Evolutionary conservation across 257 asterid genomes (phyloP).

Genomic region (Paraleonurus japonicus): DNA sequence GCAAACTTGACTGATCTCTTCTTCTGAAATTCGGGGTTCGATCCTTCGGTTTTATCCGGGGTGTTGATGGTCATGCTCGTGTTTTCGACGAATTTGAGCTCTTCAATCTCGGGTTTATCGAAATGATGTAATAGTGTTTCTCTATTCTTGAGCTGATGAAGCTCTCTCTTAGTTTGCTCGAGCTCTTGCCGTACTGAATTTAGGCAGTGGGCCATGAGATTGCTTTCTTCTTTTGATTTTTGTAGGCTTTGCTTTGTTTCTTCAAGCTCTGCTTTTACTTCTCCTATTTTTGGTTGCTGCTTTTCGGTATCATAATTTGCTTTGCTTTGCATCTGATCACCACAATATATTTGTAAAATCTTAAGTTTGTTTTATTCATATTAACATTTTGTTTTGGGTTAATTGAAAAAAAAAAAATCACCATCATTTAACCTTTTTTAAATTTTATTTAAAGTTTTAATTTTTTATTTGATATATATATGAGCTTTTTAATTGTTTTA

Average conservation of each 20-base stretch:
- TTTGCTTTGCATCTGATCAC: conserved; percentile 41
- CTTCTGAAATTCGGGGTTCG: conserved; percentile 33
- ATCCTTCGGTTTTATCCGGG: conserved; percentile 6
- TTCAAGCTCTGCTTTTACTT: conserved; percentile 44
- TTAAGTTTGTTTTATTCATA: not conserved
- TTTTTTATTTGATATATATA: too few relatives aligned
- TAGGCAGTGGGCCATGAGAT: conserved; percentile 51
- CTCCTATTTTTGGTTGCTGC: conserved; percentile 27
- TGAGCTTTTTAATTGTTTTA: too few relatives aligned
- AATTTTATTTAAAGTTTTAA: too few relatives aligned
- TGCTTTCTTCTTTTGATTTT: conserved; percentile 60
- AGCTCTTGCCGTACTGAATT: conserved; percentile 57
- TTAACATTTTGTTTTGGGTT: too few relatives aligned
- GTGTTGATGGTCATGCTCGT: conserved; percentile 18
- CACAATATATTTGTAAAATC: not conserved
- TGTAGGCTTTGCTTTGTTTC: conserved; percentile 51
- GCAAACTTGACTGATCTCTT: conserved; percentile 84
- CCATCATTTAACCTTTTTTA: too few relatives aligned
- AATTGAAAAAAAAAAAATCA: too few relatives aligned
- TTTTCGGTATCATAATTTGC: conserved; percentile 15
- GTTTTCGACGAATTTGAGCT: conserved; percentile 59
- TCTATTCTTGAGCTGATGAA: conserved; percentile 46
- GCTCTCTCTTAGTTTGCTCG: conserved; percentile 65
- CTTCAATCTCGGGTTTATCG: conserved; percentile 52
- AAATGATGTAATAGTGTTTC: conserved; percentile 25